Base-by-base conservation (phyloP, 306 rosid species). In the Pyrus pyrifolia region DNA sequence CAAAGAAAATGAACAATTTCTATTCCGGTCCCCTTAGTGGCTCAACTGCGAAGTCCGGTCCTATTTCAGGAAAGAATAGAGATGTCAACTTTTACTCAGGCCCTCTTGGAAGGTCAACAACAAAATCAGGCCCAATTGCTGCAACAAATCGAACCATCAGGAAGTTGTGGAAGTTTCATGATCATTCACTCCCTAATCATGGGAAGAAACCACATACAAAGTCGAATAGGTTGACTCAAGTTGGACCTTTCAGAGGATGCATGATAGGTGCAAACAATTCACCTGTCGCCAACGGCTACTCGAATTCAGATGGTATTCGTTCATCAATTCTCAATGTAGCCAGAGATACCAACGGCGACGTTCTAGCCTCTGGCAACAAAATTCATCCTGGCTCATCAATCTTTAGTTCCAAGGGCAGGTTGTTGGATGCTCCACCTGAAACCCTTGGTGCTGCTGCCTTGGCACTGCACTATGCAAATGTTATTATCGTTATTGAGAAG, bases 401-500 rank as follows among this genome's bases (percentile, higher is more conserved):
- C 66, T 80, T 88, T 74, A 57, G 74, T 79, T 82, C 85, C 63
- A 82, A 83, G 61, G 61, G 81, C 85, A 91, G 71, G 85, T 83
- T 95, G 76, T 74, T 92, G 81, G 86, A 88, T 73, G 90, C 99
- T 46, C 93, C 93, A 67, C 90, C 93, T 2, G 94, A 89, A 23
- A 93, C 98, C 44, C 97, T 96, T 52, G 99, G 98, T 46, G 89
- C 87, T 62, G 94, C 90, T 31, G 93, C 97, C 78, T 89, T 96
- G 82, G 96, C 99, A 12, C 88, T 96, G 76, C 99, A 96, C 87
- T 96, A 96, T 67, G 99, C 99, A 52, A 91, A 93, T 80, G 96
- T 92, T 69, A 79, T 96, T 30, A 79, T 87, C 21, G 92, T 93
- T 71, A 93, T 96, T 8, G 99, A 96, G 87, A 96, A 91, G 87